phyloP scores from a whole-genome alignment of 75 land plant species.

The Sequoia sempervirens region DNA sequence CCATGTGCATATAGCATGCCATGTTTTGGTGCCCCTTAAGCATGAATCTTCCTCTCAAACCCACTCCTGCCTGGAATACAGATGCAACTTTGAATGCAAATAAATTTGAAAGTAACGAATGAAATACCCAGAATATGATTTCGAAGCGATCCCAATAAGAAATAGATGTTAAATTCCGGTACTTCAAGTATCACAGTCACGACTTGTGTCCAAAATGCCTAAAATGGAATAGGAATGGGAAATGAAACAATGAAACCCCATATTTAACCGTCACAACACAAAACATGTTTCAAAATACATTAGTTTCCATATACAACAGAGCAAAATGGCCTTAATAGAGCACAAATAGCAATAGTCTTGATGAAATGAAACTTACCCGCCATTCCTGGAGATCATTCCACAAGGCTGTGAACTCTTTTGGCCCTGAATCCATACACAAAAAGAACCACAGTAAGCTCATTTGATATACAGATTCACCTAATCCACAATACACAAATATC shows the following conservation, averaged over 20 bases:
- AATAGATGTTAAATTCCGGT: background rate
- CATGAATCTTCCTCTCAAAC: too few species aligned
- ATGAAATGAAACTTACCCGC: conserved; percentile 44
- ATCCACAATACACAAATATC: background rate
- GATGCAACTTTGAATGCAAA: too few species aligned
- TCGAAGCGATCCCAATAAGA: too few species aligned
- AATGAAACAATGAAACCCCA: background rate
- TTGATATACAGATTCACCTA: background rate
- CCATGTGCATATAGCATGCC: too few species aligned
- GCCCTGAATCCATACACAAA: conserved; percentile 30
- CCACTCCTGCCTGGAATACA: too few species aligned
- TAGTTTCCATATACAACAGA: background rate
- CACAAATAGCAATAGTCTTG: background rate
- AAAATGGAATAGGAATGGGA: too few species aligned
- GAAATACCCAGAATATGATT: too few species aligned
- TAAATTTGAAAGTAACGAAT: too few species aligned
- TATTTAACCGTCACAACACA: background rate
- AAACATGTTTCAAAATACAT: background rate
- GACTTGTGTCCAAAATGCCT: too few species aligned
- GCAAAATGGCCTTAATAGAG: background rate
- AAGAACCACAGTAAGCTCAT: background rate
- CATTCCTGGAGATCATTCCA: conserved; percentile 75
- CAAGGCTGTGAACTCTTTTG: conserved; percentile 60
- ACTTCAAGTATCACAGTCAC: background rate
- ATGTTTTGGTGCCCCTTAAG: too few species aligned